Conservation (phyloP, 176 grass and related monocot species). For the Hsuehochloa calcarea region DNA sequence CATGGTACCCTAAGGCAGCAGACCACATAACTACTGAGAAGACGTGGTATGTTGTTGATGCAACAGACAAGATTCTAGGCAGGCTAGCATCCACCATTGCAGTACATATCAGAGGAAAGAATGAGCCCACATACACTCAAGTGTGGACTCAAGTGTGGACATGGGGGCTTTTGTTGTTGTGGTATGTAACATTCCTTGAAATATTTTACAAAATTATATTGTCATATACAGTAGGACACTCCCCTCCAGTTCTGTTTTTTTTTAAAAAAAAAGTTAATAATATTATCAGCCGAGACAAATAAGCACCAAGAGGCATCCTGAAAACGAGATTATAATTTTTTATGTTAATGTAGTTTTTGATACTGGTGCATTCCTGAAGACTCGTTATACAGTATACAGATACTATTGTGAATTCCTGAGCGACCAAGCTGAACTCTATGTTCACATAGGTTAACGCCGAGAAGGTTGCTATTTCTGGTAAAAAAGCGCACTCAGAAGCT, state of each 20-base stretch:
- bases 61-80: conserved; percentile 87
- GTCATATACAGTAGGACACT: not conserved
- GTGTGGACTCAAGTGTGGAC: conserved; percentile 95
- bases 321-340: not conserved
- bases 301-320: not conserved
- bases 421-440: conserved; percentile 23
- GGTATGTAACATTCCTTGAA: conserved; percentile 47
- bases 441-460: conserved; percentile 85
- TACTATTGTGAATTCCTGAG: not conserved
- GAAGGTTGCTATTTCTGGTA: conserved; percentile 95
- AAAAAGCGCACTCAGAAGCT: conserved; percentile 87
- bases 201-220: not conserved
- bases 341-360: not conserved
- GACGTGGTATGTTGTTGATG: conserved; percentile 98
- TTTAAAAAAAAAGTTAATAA: not conserved
- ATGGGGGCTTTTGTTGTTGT: conserved; percentile 99
- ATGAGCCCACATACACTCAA: conserved; percentile 90
- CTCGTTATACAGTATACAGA: not conserved
- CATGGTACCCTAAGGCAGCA: conserved; percentile 93
- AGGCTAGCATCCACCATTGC: conserved; percentile 90
- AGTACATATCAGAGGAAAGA: conserved; percentile 97
- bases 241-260: not conserved
- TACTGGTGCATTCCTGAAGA: conserved; percentile 15
- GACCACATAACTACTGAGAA: conserved; percentile 93
- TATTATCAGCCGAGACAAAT: not conserved